Conservation (phyloP, 805 yeast genomes). For the Yarrowia sp. region DNA sequence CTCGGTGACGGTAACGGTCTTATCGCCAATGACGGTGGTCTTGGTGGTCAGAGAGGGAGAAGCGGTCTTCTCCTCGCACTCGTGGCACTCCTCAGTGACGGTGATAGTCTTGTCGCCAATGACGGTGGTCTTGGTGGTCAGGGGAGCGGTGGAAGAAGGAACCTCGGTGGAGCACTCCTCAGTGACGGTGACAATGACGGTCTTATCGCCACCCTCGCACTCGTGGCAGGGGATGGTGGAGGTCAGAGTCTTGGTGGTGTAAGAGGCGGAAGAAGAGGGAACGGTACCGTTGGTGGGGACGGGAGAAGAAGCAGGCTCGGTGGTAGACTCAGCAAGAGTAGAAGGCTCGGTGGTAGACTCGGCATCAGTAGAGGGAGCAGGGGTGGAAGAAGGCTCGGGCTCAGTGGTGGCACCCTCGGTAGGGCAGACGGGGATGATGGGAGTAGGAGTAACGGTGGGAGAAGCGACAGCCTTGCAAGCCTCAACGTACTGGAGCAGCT, state of each 20-base stretch:
- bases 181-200: slow-evolving; percentile 25
- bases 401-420: slow-evolving; percentile 61
- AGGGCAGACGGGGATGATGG: slow-evolving; percentile 65
- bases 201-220: slow-evolving; percentile 31
- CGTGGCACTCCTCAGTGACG: slow-evolving; percentile 19
- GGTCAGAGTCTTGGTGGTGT: slow-evolving; percentile 27
- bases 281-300: slow-evolving; percentile 23
- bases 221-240: slow-evolving; percentile 29
- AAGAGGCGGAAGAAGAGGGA: slow-evolving; percentile 3
- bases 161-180: slow-evolving; percentile 27
- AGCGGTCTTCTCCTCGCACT: slow-evolving; percentile 26
- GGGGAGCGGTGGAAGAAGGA: slow-evolving; percentile 41
- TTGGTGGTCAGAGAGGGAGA: slow-evolving; percentile 25
- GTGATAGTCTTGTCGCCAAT: slow-evolving; percentile 8
- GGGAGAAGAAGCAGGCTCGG: slow-evolving; percentile 36
- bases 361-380: slow-evolving; percentile 61
- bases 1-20: slow-evolving; percentile 76
- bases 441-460: slow-evolving; percentile 79
- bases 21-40: slow-evolving; percentile 60
- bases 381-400: slow-evolving; percentile 68
- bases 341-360: not conserved
- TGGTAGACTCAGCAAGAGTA: not conserved
- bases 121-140: slow-evolving; percentile 37
- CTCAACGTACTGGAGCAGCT: slow-evolving; percentile 17
- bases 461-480: slow-evolving; percentile 40